Evolutionary conservation across 2,329 filamentous ascomycete species (phyloP), one percentile per base, ranked within the genome.

Genomic region (Microascus cirrosus): DNA sequence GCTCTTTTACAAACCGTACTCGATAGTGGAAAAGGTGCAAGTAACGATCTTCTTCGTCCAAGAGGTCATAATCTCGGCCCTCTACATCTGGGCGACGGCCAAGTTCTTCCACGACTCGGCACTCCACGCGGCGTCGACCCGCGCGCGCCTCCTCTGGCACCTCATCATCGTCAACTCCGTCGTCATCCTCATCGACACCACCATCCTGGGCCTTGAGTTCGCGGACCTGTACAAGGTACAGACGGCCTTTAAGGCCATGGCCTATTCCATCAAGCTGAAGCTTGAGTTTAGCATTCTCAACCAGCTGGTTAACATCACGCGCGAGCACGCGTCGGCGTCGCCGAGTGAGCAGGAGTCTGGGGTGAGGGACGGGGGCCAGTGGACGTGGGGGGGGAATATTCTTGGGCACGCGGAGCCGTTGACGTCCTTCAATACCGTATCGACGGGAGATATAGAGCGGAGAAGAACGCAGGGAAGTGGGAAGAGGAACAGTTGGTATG

Each of bases 11-110:
- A 60, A 62, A 52, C 62, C 65, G 0, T 80, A 79, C 60, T 71
- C 72, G 15, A 66, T 78, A 56, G 67, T 79, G 69, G 80, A 83
- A 61, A 78, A 78, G 65, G 72, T 82, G 20, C 78, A 83, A 63
- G 76, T 82, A 65, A 78, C 77, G 6, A 70, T 78, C 7, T 83
- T 83, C 63, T 81, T 77, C 62, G 57, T 81, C 13, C 80, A 83
- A 45, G 39, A 83, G 59, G 71, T 77, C 55, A 70, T 80, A 60
- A 73, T 83, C 55, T 81, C 78, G 1, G 70, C 70, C 1, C 67
- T 80, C 22, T 83, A 81, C 65, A 80, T 83, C 59, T 70, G 68
- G 65, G 77, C 82, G 61, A 79, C 80, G 0, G 66, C 77, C 59
- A 74, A 71, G 36, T 72, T 81, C 58, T 69, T 82, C 56, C 72